phyloP scores from a whole-genome alignment of 495 filamentous ascomycete genomes.

The Neurospora sp. region DNA sequence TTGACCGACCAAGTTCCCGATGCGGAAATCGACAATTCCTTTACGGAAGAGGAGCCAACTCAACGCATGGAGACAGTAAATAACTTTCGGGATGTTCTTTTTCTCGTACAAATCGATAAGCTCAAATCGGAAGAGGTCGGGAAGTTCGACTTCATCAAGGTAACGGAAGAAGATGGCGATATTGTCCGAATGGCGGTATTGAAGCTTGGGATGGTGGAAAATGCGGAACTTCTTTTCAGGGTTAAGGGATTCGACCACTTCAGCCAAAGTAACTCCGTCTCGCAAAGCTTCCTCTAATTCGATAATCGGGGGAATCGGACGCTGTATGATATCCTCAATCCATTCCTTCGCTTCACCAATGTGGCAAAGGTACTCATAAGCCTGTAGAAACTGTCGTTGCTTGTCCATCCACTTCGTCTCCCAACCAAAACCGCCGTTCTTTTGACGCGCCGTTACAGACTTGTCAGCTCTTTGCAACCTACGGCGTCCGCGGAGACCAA shows the following conservation, averaged over 20 bases:
- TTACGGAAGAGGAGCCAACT: constrained; percentile 94
- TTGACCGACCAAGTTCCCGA: constrained; percentile 96
- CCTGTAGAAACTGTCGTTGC: constrained; percentile 89
- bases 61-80: constrained; percentile 95
- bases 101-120: constrained; percentile 98
- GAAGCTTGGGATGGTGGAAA: constrained; percentile 72
- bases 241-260: constrained; percentile 86
- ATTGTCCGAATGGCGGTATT: constrained; percentile 96
- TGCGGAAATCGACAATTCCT: constrained; percentile 86
- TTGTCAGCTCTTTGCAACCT: constrained; percentile 66
- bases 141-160: constrained; percentile 84
- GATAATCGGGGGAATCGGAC: constrained; percentile 88
- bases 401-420: constrained; percentile 98
- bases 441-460: constrained; percentile 33
- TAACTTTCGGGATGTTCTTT: constrained; percentile 98
- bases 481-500: constrained; percentile 73
- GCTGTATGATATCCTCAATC: constrained; percentile 91
- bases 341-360: constrained; percentile 99
- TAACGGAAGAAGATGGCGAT: constrained; percentile 90
- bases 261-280: constrained; percentile 89
- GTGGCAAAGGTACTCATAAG: constrained; percentile 98
- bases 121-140: constrained; percentile 97
- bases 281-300: constrained; percentile 87
- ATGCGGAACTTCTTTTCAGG: constrained; percentile 67
- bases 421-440: constrained; percentile 54